A percentile compares a stretch with the other conserved stretches of the same genome.
Evolutionary conservation across 345 rosid genomes (phyloP).

Genomic region (Populus nigra): DNA sequence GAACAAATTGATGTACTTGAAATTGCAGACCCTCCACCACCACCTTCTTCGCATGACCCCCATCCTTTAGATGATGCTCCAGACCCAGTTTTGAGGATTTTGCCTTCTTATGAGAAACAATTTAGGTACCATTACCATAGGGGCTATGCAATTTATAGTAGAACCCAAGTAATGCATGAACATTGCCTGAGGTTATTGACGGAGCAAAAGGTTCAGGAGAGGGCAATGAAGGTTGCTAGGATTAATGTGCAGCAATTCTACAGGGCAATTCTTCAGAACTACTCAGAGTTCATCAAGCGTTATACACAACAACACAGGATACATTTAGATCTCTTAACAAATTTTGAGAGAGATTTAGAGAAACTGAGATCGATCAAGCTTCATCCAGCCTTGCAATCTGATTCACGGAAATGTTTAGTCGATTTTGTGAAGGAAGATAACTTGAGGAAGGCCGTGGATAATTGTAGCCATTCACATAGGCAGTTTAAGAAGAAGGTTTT

Average conservation of each 20-base stretch:
- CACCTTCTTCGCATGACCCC: conserved; percentile 46
- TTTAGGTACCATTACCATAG: conserved; percentile 72
- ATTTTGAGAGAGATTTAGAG: conserved; percentile 71
- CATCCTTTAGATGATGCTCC: conserved; percentile 83
- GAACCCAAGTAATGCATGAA: conserved; percentile 52
- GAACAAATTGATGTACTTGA: conserved; percentile 61
- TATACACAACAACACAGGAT: conserved; percentile 66
- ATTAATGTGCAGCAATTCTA: conserved; percentile 80
- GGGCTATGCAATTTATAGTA: conserved; percentile 55
- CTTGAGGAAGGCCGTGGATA: conserved; percentile 67
- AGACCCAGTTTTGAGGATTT: conserved; percentile 92
- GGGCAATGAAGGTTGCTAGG: conserved; percentile 82
- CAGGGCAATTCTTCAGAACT: conserved; percentile 70
- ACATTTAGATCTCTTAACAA: conserved; percentile 70
- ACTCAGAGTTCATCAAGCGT: conserved; percentile 78
- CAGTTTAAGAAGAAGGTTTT: conserved; percentile 89
- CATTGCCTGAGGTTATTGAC: conserved; percentile 65
- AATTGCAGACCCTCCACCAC: conserved; percentile 52
- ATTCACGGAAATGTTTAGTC: conserved; percentile 49
- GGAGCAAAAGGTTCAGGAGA: conserved; percentile 87
- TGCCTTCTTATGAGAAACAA: conserved; percentile 85
- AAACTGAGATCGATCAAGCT: conserved; percentile 71
- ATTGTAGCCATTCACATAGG: conserved; percentile 63
- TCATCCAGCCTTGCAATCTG: conserved; percentile 69
- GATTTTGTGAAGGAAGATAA: conserved; percentile 90